Base-by-base conservation (phyloP, 2,329 filamentous ascomycete species). In the Ambrosiella cleistominuta region DNA sequence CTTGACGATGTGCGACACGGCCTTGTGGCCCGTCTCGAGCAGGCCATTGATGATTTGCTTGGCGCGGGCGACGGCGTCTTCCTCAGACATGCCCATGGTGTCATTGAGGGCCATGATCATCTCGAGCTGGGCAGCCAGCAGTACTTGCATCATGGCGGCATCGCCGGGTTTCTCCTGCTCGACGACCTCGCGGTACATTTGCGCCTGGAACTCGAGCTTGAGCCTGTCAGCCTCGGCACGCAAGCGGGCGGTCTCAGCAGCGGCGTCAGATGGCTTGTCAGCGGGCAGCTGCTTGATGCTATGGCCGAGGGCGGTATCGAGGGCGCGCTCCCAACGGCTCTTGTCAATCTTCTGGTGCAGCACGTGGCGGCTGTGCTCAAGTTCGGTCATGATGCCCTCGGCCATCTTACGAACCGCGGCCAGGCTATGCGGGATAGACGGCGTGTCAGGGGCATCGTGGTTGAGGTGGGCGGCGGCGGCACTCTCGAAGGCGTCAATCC, bases 81-180 rank as follows among this genome's bases (percentile, higher is more conserved):
- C 81, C 67, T 95, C 88, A 60, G 78, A 84, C 82, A 97, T 88
- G 40, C 79, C 75, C 64, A 91, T 79, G 27, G 93, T 87, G 63
- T 88, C 86, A 57, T 85, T 82, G 57, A 98, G 79, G 0, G 89
- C 88, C 3, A 87, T 76, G 61, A 97, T 79, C 1, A 90, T 91
- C 65, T 96, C 90, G 64, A 98, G 95, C 65, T 97, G 91, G 11
- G 91, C 88, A 57, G 86, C 84, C 9, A 97, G 78, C 57, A 98
- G 77, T 54, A 87, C 79, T 69, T 96, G 90, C 65, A 95, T 76
- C 63, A 86, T 80, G 15, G 79, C 81, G 17, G 83, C 80, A 66
- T 96, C 89, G 11, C 84, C 85, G 35, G 78, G 76, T 70, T 85
- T 91, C 62, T 97, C 90, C 65, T 93, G 83, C 57, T 97, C 89